Evolutionary conservation across 2,329 filamentous ascomycete genomes (phyloP).

Genomic region (Scytalidium sp.): DNA sequence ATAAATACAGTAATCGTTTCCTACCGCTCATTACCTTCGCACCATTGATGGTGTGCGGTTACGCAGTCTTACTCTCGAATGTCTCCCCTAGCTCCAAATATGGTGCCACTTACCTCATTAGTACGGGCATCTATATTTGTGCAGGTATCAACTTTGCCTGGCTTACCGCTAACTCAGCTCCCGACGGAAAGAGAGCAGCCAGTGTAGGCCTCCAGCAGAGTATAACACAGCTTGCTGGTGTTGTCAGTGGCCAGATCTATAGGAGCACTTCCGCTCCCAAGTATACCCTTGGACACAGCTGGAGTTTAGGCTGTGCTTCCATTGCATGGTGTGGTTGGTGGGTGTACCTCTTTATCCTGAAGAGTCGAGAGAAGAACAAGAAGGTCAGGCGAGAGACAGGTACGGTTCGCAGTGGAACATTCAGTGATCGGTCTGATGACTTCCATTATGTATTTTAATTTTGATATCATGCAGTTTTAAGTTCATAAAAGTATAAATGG

Average conservation of each 20-base stretch:
- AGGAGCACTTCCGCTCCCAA: not conserved
- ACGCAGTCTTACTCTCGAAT: not conserved
- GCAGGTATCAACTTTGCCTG: constrained; percentile 46
- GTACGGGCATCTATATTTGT: constrained; percentile 43
- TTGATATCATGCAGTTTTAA: no score
- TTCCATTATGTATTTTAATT: no score
- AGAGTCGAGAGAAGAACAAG: not conserved
- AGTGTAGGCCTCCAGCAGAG: constrained; percentile 44
- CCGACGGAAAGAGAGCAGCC: constrained; percentile 42
- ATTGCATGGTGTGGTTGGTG: not conserved
- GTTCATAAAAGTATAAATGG: no score
- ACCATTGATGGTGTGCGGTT: not conserved
- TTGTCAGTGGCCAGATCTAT: constrained; percentile 27
- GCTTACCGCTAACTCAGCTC: constrained; percentile 43
- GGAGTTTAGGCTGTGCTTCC: not conserved
- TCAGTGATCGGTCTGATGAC: no score
- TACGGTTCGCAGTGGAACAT: no score
- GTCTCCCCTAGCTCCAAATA: constrained; percentile 37
- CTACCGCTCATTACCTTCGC: not conserved
- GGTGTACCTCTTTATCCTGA: not conserved
- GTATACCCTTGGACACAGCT: not conserved
- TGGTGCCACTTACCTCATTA: constrained; percentile 47
- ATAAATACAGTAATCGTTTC: constrained; percentile 25
- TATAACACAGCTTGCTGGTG: constrained; percentile 44
- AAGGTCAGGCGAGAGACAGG: not conserved